Conservation (phyloP, 306 rosid genomes). For the Pyrus communis region DNA sequence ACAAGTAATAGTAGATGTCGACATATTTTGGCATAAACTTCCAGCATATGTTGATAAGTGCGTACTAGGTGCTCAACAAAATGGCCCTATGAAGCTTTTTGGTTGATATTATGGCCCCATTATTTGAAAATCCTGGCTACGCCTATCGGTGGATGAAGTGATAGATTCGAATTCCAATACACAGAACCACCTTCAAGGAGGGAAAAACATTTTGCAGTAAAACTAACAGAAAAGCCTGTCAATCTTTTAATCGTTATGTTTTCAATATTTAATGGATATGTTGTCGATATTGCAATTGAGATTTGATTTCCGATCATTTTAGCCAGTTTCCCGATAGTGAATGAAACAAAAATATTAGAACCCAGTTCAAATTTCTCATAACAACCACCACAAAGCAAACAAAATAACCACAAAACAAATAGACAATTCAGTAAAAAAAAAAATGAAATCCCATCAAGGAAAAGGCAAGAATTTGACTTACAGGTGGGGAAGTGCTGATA, state of each 20-base stretch:
- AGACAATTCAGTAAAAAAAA: background rate
- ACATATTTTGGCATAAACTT: too few relatives aligned
- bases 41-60: too few relatives aligned
- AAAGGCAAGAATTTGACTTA: slow-evolving; percentile 15
- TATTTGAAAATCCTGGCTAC: too few relatives aligned
- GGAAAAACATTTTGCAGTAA: background rate
- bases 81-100: too few relatives aligned
- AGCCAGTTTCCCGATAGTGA: too few relatives aligned
- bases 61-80: too few relatives aligned
- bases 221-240: background rate
- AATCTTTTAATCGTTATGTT: too few relatives aligned
- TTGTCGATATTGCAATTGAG: too few relatives aligned
- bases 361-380: slow-evolving; percentile 8
- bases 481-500: slow-evolving; percentile 32
- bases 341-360: background rate
- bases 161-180: background rate
- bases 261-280: too few relatives aligned
- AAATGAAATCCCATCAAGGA: background rate
- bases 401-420: background rate
- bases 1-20: too few relatives aligned
- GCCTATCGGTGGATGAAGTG: background rate
- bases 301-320: too few relatives aligned
- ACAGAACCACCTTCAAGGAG: background rate
- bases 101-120: too few relatives aligned
- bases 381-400: background rate